Evolutionary conservation across 768 basidiomycete species (phyloP).

Genomic region (Pleurotus tuber-regium): DNA sequence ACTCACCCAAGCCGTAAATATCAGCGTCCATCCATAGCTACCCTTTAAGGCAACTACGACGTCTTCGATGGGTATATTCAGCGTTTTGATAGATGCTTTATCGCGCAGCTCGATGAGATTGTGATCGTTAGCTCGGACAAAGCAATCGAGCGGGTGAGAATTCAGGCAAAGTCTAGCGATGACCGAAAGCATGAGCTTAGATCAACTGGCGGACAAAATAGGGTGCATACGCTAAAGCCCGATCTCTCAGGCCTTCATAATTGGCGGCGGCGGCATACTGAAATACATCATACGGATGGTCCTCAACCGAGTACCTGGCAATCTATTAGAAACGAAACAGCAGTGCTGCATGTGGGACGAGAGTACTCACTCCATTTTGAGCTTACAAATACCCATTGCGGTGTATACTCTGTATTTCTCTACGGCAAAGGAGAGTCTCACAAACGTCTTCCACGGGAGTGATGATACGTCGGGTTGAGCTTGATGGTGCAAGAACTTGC

Average conservation of each 20-base stretch:
- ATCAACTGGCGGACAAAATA: neutral
- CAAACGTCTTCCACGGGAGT: slow-evolving; percentile 11
- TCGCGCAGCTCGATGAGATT: neutral
- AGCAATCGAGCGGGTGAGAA: neutral
- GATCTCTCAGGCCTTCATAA: neutral
- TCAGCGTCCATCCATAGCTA: neutral
- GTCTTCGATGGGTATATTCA: neutral
- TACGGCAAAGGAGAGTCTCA: slow-evolving; percentile 17
- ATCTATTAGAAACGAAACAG: neutral
- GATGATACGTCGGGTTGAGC: slow-evolving; percentile 17
- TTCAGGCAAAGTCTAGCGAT: neutral
- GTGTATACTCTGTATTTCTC: slow-evolving; percentile 23
- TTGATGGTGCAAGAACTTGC: slow-evolving; percentile 19
- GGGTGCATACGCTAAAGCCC: neutral
- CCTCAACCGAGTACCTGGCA: neutral
- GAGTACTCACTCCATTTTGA: slow-evolving; percentile 19
- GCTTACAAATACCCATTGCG: slow-evolving; percentile 17
- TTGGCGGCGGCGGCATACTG: neutral
- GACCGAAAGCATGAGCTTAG: neutral
- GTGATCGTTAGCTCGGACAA: neutral
- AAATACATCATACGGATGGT: neutral
- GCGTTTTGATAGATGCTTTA: neutral
- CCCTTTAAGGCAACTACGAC: neutral
- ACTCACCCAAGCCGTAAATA: neutral
- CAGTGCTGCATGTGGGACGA: no score